Conservation (phyloP, 805 yeast species). For the Cyberlindnera xishuangbannaensis region DNA sequence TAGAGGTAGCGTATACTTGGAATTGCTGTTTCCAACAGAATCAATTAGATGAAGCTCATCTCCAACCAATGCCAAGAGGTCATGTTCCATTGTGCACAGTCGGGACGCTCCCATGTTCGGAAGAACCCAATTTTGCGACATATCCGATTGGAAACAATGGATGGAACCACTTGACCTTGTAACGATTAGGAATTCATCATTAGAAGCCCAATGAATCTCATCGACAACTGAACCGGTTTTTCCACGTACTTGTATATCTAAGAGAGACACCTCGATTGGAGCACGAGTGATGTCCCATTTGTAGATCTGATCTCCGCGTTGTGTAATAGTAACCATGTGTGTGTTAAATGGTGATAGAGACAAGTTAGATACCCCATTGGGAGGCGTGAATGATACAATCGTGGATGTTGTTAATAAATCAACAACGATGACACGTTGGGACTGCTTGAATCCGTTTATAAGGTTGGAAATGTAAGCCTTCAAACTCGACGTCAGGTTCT, state of each 20-base stretch:
- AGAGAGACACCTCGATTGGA: conserved; percentile 43
- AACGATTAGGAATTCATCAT: conserved; percentile 40
- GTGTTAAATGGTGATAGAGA: conserved; percentile 59
- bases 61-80: conserved; percentile 8
- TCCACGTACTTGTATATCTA: conserved; percentile 58
- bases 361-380: conserved; percentile 55
- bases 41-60: conserved; percentile 21
- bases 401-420: conserved; percentile 39
- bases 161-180: conserved; percentile 52
- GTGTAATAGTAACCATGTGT: conserved; percentile 45
- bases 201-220: conserved; percentile 47
- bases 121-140: conserved; percentile 20
- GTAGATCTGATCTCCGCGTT: conserved; percentile 56
- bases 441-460: conserved; percentile 17
- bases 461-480: conserved; percentile 13
- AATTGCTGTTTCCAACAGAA: conserved; percentile 19
- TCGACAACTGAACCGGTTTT: conserved; percentile 51
- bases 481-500: conserved; percentile 10
- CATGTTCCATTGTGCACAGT: conserved; percentile 8
- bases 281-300: conserved; percentile 57
- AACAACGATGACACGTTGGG: conserved; percentile 35
- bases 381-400: conserved; percentile 45
- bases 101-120: conserved; percentile 14
- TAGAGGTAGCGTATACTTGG: conserved; percentile 38
- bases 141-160: conserved; percentile 48